Percentiles rank a stretch among this genome's conserved stretches.
Evolutionary conservation across 1,139 yeast genomes (phyloP).

Genomic region (Saccharomyces hybrid): DNA sequence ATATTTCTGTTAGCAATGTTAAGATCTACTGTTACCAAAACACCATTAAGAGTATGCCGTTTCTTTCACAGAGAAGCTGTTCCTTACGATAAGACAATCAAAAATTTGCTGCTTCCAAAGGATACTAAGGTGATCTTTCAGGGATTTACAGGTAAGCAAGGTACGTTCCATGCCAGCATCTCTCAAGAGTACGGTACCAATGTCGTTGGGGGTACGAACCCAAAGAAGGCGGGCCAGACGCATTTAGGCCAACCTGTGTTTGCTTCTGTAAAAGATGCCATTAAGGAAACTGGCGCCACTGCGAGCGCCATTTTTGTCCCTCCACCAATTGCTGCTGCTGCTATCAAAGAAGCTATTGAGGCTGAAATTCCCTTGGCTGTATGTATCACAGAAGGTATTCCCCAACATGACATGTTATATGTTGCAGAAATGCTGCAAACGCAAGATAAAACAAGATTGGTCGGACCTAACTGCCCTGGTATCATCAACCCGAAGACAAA

Average conservation of each 20-base stretch:
- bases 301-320: constrained; percentile 98
- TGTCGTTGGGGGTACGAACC: constrained; percentile 98
- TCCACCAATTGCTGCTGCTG: constrained; percentile 91
- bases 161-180: constrained; percentile 95
- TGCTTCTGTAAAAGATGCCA: constrained; percentile 79
- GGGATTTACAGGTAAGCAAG: constrained; percentile 97
- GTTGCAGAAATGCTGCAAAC: constrained; percentile 90
- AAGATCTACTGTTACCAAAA: not conserved
- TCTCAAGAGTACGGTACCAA: constrained; percentile 88
- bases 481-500: constrained; percentile 86
- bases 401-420: constrained; percentile 97
- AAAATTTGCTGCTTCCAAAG: constrained; percentile 72
- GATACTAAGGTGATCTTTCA: constrained; percentile 96
- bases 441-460: constrained; percentile 91
- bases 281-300: constrained; percentile 74
- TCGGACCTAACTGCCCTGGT: constrained; percentile 99
- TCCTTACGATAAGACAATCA: constrained; percentile 62
- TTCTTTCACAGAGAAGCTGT: constrained; percentile 31
- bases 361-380: constrained; percentile 96
- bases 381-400: constrained; percentile 97
- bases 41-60: constrained; percentile 10
- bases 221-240: constrained; percentile 88
- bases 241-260: constrained; percentile 91
- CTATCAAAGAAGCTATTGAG: constrained; percentile 94
- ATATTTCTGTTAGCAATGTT: not conserved